A percentile compares a stretch with the other conserved stretches of the same genome.
These are phyloP conservation scores for Pythium angustatum DNA, from an alignment of 352 stramenopile species.

Conservation along the genomic window DNA sequence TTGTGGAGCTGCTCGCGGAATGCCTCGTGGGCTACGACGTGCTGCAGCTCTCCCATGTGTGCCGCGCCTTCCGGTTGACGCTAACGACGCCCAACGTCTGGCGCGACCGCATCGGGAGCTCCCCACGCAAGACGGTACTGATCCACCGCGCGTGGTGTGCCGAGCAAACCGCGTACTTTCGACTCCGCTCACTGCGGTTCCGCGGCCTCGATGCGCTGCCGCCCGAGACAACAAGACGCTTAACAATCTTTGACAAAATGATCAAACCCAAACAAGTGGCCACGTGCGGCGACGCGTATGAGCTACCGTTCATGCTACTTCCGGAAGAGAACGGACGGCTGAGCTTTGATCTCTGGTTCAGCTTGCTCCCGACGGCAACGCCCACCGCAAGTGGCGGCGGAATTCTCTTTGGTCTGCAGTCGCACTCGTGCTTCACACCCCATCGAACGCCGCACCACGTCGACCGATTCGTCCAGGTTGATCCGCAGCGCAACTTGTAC, in stretches of 20 bases:
- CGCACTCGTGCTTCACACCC: slow-evolving; percentile 5
- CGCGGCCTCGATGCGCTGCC: neutral
- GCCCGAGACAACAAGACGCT: neutral
- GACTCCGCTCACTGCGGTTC: slow-evolving; percentile 9
- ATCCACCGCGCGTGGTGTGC: slow-evolving; percentile 2
- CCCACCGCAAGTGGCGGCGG: neutral
- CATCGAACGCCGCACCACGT: neutral
- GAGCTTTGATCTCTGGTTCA: slow-evolving; percentile 25
- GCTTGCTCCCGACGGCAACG: neutral
- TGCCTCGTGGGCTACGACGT: slow-evolving; percentile 23
- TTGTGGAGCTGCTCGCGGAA: slow-evolving; percentile 16
- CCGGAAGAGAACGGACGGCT: slow-evolving; percentile 11
- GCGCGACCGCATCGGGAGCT: neutral
- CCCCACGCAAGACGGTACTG: neutral
- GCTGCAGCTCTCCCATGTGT: slow-evolving; percentile 18
- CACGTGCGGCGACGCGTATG: slow-evolving; percentile 10
- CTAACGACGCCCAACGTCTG: neutral
- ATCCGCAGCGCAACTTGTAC: slow-evolving; percentile 18
- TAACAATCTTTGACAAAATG: neutral
- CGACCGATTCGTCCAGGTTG: slow-evolving; percentile 18
- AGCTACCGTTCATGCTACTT: slow-evolving; percentile 16
- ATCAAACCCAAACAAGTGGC: neutral
- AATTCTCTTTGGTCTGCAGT: slow-evolving; percentile 15
- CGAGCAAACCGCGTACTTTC: slow-evolving; percentile 11
- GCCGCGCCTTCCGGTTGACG: slow-evolving; percentile 1